Conservation (phyloP, 1,284 basidiomycete genomes). For the Ustilago lituana region DNA sequence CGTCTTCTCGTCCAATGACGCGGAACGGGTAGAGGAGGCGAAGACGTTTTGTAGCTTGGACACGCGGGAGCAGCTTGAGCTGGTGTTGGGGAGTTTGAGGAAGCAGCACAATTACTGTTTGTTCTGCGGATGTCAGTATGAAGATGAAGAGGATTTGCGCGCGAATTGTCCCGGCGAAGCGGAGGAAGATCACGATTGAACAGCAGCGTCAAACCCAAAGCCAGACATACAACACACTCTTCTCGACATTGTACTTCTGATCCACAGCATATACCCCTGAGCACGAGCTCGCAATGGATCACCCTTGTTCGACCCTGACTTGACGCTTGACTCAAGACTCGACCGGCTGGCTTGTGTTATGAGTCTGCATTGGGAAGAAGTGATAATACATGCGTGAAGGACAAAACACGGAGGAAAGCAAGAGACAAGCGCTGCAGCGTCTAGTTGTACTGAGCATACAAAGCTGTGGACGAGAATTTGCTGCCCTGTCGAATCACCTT, state of each 20-base stretch:
- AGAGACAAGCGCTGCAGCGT: neutral
- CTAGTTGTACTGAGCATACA: conserved; percentile 62
- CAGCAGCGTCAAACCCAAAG: neutral
- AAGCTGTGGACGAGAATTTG: conserved; percentile 79
- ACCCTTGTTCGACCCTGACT: no score
- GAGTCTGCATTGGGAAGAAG: neutral
- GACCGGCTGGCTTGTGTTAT: no score
- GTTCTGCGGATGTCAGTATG: conserved; percentile 51
- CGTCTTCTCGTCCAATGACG: conserved; percentile 11
- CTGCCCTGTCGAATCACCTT: conserved; percentile 97
- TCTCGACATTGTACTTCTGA: no score
- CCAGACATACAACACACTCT: no score
- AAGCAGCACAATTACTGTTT: conserved; percentile 34
- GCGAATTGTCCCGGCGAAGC: conserved; percentile 41
- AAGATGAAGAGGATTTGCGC: conserved; percentile 5
- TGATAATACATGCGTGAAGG: conserved; percentile 24
- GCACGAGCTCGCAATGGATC: conserved; percentile 1
- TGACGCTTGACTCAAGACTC: no score
- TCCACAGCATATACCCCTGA: conserved; percentile 15
- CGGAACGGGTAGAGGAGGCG: conserved; percentile 14
- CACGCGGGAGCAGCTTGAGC: conserved; percentile 22
- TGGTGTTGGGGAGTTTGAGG: conserved; percentile 31
- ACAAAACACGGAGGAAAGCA: neutral
- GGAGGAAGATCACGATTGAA: conserved; percentile 50
- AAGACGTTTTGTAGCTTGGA: conserved; percentile 16